Evolutionary conservation across 2,329 filamentous ascomycete genomes (phyloP).

Genomic region (Arthrobotrys pseudoclavata): DNA sequence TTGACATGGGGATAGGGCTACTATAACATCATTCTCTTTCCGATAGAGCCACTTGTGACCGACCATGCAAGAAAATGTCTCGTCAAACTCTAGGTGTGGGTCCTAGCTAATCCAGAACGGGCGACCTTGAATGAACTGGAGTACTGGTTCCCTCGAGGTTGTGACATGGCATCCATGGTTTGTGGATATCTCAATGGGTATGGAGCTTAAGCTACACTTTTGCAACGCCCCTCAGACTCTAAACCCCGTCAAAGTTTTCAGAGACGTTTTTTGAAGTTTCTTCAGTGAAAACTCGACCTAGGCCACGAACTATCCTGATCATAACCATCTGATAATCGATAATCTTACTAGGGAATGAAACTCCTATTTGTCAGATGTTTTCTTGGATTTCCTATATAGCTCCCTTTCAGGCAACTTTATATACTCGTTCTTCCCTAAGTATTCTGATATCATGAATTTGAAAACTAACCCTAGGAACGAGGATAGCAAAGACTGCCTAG

Average conservation of each 20-base stretch:
- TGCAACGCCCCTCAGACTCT: neutral
- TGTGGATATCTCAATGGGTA: slow-evolving; percentile 1
- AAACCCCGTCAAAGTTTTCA: neutral
- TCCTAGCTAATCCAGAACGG: slow-evolving; percentile 19
- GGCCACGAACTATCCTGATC: neutral
- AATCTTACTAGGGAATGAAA: neutral
- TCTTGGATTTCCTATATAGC: neutral
- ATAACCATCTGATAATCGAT: neutral
- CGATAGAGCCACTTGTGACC: slow-evolving; percentile 53
- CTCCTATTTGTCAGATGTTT: neutral
- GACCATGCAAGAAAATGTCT: slow-evolving; percentile 50
- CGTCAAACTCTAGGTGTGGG: slow-evolving; percentile 41
- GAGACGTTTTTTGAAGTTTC: neutral
- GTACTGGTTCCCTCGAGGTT: slow-evolving; percentile 14
- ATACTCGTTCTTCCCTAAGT: neutral
- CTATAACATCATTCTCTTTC: slow-evolving; percentile 41
- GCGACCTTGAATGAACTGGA: slow-evolving; percentile 23
- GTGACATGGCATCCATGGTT: slow-evolving; percentile 37
- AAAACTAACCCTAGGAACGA: neutral
- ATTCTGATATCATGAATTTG: neutral
- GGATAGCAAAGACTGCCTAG: slow-evolving; percentile 45
- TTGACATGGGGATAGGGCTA: slow-evolving; percentile 50
- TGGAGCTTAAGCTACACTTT: slow-evolving; percentile 14
- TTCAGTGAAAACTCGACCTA: neutral
- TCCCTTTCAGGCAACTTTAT: neutral